Evolutionary conservation across 495 filamentous ascomycete species (phyloP).

Genomic region (Terfezia boudieri): DNA sequence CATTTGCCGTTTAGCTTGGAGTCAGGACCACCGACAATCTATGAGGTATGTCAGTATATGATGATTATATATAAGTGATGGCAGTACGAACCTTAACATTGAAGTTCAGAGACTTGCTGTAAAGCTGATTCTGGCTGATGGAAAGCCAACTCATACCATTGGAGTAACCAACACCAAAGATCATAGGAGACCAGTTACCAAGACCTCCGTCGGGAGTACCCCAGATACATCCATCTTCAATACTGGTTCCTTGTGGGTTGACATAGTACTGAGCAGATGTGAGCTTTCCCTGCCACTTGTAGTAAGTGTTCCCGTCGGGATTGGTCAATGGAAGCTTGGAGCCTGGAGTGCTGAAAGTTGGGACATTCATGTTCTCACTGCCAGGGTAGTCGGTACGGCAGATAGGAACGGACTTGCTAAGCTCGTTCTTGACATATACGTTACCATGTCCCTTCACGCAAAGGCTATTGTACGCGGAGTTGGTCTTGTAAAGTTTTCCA

Average conservation of each 20-base stretch:
- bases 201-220: slow-evolving; percentile 26
- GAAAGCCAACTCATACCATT: slow-evolving; percentile 53
- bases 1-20: slow-evolving; percentile 45
- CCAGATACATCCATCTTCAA: slow-evolving; percentile 62
- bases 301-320: slow-evolving; percentile 38
- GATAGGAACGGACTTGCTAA: slow-evolving; percentile 40
- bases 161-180: slow-evolving; percentile 58
- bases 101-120: slow-evolving; percentile 36
- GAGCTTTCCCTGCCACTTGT: slow-evolving; percentile 43
- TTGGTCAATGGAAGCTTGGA: slow-evolving; percentile 40
- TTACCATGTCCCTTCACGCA: slow-evolving; percentile 53
- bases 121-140: slow-evolving; percentile 45
- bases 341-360: slow-evolving; percentile 37
- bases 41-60: slow-evolving; percentile 1
- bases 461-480: slow-evolving; percentile 38
- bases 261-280: slow-evolving; percentile 96
- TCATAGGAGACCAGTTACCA: slow-evolving; percentile 83
- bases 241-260: slow-evolving; percentile 49
- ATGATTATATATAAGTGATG: slow-evolving; percentile 60
- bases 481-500: slow-evolving; percentile 61
- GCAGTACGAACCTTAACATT: slow-evolving; percentile 20
- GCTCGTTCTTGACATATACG: slow-evolving; percentile 49
- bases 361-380: slow-evolving; percentile 63
- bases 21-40: slow-evolving; percentile 20
- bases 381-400: slow-evolving; percentile 96